Percentiles rank a stretch among this genome's conserved stretches.
phyloP scores from a whole-genome alignment of 805 yeast species.

The Yarrowia sp. region DNA sequence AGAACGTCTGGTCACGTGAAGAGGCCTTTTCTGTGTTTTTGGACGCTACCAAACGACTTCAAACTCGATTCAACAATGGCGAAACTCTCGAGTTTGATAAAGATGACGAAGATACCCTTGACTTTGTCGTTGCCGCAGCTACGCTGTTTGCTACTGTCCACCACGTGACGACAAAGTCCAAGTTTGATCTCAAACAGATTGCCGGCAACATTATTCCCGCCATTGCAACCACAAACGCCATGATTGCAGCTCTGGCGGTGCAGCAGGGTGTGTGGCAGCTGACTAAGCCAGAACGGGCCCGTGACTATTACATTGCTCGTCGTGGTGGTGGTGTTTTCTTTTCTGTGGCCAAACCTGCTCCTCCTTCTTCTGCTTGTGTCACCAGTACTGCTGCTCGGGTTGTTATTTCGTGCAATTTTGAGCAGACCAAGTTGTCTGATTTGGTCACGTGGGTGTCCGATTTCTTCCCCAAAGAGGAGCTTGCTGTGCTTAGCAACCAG shows the following conservation, averaged over 20 bases:
- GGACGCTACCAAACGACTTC: slow-evolving; percentile 48
- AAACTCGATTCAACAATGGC: slow-evolving; percentile 45
- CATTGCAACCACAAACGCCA: slow-evolving; percentile 95
- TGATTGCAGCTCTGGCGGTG: slow-evolving; percentile 85
- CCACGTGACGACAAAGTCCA: slow-evolving; percentile 63
- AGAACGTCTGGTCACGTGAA: slow-evolving; percentile 54
- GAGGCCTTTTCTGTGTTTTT: slow-evolving; percentile 63
- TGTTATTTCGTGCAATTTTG: slow-evolving; percentile 32
- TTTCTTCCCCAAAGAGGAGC: slow-evolving; percentile 35
- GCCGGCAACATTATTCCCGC: slow-evolving; percentile 99
- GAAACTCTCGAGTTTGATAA: slow-evolving; percentile 62
- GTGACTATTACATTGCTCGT: neutral
- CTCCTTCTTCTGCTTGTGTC: slow-evolving; percentile 58
- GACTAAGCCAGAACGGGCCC: slow-evolving; percentile 36
- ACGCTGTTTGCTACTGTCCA: slow-evolving; percentile 72
- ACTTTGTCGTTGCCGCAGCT: slow-evolving; percentile 83
- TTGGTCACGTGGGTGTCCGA: slow-evolving; percentile 31
- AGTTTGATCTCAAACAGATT: slow-evolving; percentile 83
- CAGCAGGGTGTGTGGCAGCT: slow-evolving; percentile 58
- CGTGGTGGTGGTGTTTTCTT: slow-evolving; percentile 37
- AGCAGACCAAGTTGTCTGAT: slow-evolving; percentile 45
- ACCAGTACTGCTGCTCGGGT: slow-evolving; percentile 51
- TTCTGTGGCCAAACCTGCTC: slow-evolving; percentile 39
- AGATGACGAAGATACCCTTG: slow-evolving; percentile 87
- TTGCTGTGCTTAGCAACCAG: slow-evolving; percentile 53